Percentiles rank a stretch among this genome's conserved stretches.
Evolutionary conservation across 148 eudicot genomes (phyloP).

Genomic region (Amaranthus palmeri): DNA sequence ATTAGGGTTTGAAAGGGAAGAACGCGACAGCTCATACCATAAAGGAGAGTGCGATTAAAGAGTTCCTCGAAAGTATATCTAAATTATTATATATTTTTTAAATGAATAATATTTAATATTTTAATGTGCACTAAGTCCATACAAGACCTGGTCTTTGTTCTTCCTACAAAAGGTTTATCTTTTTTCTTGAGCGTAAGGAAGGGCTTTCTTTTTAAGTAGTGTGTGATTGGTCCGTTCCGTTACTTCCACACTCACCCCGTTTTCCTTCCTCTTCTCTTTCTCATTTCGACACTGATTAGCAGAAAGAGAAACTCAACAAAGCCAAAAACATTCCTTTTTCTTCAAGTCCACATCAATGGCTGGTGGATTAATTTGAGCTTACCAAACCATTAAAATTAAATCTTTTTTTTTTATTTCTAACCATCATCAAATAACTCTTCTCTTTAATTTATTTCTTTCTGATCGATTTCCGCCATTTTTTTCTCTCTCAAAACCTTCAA

Average conservation of each 20-base stretch:
- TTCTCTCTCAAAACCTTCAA: constrained; percentile 7
- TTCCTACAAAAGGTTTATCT: too few relatives aligned
- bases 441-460: neutral
- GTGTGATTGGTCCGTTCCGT: constrained; percentile 35
- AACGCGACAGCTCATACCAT: too few relatives aligned
- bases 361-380: constrained; percentile 15
- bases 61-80: too few relatives aligned
- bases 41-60: too few relatives aligned
- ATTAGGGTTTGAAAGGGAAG: too few relatives aligned
- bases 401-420: neutral
- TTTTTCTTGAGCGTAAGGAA: neutral
- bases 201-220: constrained; percentile 8
- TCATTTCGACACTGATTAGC: neutral
- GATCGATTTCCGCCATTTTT: constrained; percentile 9
- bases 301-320: too few relatives aligned
- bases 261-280: constrained; percentile 17
- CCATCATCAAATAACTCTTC: neutral
- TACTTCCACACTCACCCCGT: constrained; percentile 19
- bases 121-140: too few relatives aligned
- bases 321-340: constrained; percentile 17
- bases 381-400: neutral
- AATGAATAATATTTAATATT: too few relatives aligned
- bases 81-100: too few relatives aligned
- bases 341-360: constrained; percentile 30
- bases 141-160: too few relatives aligned